Evolutionary conservation across 352 stramenopile species (phyloP), one percentile per base, ranked within the genome.

Genomic region (Pythium rhizo-oryzae): DNA sequence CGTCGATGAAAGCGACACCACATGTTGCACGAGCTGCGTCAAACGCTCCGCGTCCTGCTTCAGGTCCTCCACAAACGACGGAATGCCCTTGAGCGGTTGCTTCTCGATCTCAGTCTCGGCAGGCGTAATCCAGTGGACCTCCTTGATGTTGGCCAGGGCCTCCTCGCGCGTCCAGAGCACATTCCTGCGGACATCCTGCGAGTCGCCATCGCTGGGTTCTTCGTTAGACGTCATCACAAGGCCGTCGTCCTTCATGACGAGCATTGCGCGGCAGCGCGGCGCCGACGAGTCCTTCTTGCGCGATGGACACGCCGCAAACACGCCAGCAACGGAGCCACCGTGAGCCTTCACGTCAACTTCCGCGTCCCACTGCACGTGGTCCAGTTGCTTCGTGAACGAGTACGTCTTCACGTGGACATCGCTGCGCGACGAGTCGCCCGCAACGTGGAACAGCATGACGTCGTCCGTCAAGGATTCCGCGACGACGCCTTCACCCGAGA

Each of bases 161-260:
- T 95, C 87, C 57, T 95, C 87, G n/a, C 87, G 87, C 37, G 86
- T 72, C 87, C 87, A 95, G 7, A 82, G 65, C 18, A 89, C 73
- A 21, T 83, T 89, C 30, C 60, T 71, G 12, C 24, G 18, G 0
- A 47, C 35, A 4, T 71, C 53, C 13, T 51, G 30, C 2, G 61
- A 52, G 23, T 35, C 28, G n/a, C n/a, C 70, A 21, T 75, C 69
- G 15, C 46, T 71, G 18, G 65, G 35, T 8, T 89, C 78, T 51
- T 91, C 81, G 59, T 91, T 92, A 6, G 82, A 76, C 21, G 76
- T 88, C 73, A 93, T 88, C 25, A 92, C 66, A 16, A 95, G 63
- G 1, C 76, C 84, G 23, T 93, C 85, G 39, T 93, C 85, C 46
- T 89, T 76, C 64, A 93, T 78, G 43, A 92, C 79, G n/a, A 92